Conservation (phyloP, 805 yeast species). For the Cyberlindnera petersonii region DNA sequence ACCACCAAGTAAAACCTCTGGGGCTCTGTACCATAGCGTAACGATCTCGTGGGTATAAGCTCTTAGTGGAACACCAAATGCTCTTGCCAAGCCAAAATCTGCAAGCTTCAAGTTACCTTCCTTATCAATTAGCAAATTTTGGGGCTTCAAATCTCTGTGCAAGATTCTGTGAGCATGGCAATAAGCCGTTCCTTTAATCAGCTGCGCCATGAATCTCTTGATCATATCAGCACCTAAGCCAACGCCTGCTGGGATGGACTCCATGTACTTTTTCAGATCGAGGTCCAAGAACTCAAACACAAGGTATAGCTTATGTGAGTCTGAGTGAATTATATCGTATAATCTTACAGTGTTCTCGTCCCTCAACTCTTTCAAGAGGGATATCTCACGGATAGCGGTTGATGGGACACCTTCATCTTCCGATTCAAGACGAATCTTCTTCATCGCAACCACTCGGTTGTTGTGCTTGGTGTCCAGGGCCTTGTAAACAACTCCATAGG, state of each 20-base stretch:
- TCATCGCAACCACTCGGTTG: conserved; percentile 91
- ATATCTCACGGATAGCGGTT: conserved; percentile 95
- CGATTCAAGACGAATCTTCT: conserved; percentile 90
- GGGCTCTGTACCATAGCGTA: conserved; percentile 96
- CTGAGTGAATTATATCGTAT: conserved; percentile 93
- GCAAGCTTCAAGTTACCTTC: conserved; percentile 91
- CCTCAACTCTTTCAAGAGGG: conserved; percentile 86
- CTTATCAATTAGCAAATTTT: conserved; percentile 87
- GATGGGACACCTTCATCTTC: conserved; percentile 99
- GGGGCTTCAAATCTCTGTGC: conserved; percentile 96
- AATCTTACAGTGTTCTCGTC: conserved; percentile 91
- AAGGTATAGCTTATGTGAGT: conserved; percentile 83
- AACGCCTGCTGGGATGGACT: conserved; percentile 83
- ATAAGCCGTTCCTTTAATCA: conserved; percentile 85
- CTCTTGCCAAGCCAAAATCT: conserved; percentile 94
- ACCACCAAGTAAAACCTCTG: conserved; percentile 93
- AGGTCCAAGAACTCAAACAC: conserved; percentile 93
- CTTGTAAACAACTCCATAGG: conserved; percentile 97
- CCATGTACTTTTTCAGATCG: conserved; percentile 96
- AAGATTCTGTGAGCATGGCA: conserved; percentile 93
- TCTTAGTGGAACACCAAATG: conserved; percentile 94
- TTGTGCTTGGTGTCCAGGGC: conserved; percentile 87
- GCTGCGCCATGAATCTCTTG: conserved; percentile 87
- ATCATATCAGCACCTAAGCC: conserved; percentile 88
- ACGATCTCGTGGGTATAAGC: conserved; percentile 98